Conservation (phyloP, 2,329 filamentous ascomycete species). For the Cadophora sp. region DNA sequence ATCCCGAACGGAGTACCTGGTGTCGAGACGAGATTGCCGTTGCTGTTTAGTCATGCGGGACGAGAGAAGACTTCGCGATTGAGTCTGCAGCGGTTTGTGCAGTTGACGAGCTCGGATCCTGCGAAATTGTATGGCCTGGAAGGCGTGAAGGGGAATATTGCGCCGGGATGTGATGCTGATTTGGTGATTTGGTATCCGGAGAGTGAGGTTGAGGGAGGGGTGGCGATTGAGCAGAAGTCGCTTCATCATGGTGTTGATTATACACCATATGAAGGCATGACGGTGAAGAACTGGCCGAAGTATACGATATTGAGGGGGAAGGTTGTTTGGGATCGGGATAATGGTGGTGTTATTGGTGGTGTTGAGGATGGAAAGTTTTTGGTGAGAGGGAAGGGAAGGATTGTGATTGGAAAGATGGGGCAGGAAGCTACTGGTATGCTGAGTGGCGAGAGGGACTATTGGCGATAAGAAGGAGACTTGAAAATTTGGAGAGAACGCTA, state of each 20-base stretch:
- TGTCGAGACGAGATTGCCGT: conserved; percentile 37
- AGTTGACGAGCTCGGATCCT: conserved; percentile 35
- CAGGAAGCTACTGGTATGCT: conserved; percentile 34
- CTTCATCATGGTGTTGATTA: conserved; percentile 40
- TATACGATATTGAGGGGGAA: conserved; percentile 37
- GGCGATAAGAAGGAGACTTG: conserved; percentile 15
- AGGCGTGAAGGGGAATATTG: conserved; percentile 37
- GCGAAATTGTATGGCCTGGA: conserved; percentile 38
- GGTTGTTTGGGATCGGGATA: conserved; percentile 37
- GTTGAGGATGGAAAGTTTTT: conserved; percentile 34
- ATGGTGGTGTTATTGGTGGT: conserved; percentile 31
- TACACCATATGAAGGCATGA: conserved; percentile 38
- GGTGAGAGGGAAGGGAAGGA: conserved; percentile 33
- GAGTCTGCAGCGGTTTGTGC: conserved; percentile 35
- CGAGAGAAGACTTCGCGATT: conserved; percentile 28
- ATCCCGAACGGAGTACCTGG: conserved; percentile 39
- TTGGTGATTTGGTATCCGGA: conserved; percentile 39
- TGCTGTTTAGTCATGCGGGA: conserved; percentile 34
- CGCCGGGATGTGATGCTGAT: conserved; percentile 38
- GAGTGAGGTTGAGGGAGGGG: conserved; percentile 20
- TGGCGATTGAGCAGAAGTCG: conserved; percentile 33
- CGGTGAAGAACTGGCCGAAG: conserved; percentile 37
- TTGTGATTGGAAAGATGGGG: conserved; percentile 35
- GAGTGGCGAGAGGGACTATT: conserved; percentile 32
- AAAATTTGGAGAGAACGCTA: background rate